Evolutionary conservation across 306 rosid genomes (phyloP), one percentile per base, ranked within the genome.

Genomic region (Ammopiptanthus mongolicus): DNA sequence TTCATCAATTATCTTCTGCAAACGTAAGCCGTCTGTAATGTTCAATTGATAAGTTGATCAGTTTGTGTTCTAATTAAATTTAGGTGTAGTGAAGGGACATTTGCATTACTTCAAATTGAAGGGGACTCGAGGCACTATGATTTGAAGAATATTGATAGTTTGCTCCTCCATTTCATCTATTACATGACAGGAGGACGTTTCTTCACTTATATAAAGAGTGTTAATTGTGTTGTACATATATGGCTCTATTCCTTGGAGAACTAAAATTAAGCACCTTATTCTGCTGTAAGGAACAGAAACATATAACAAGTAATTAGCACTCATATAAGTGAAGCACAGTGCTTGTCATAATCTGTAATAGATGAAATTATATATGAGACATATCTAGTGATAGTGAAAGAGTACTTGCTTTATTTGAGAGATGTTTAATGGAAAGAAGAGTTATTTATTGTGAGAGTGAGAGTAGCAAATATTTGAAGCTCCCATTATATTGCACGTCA

Each of bases 1-100:
- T 89, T 90, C 85, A 80, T 87, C 81, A 77, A 28, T 58, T 96
- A 55, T 88, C 96, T 96, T 48, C 77, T 96, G 86, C 88, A 65
- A 80, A 96, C 96, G 99, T 95, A 85, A 84, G 96, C 73, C 74
- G 28, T 44, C 21, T 58, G 65, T 79, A 11, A n/a, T 65, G 71
- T 64, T 75, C 44, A 19, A 48, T 65, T 51, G 2, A 75, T 64
- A 42, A 8, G 53, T 34, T 65, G 36, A 56, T 73, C 57, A 60
- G 47, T 28, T 48, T 69, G 55, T 65, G 68, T 64, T 61, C 41
- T 59, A 56, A 48, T 11, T 68, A 56, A 48, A n/a, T 68, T 37
- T 41, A 57, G 21, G 58, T 33, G 47, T 23, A 11, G 44, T 22
- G 29, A 61, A 83, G n/a, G 5, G 56, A 63, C 28, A 73, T 74